Percentiles rank a stretch among this genome's conserved stretches.
These are phyloP conservation scores for Talaromyces sp. DNA, from an alignment of 2,329 filamentous ascomycete genomes.

Conservation along the genomic window DNA sequence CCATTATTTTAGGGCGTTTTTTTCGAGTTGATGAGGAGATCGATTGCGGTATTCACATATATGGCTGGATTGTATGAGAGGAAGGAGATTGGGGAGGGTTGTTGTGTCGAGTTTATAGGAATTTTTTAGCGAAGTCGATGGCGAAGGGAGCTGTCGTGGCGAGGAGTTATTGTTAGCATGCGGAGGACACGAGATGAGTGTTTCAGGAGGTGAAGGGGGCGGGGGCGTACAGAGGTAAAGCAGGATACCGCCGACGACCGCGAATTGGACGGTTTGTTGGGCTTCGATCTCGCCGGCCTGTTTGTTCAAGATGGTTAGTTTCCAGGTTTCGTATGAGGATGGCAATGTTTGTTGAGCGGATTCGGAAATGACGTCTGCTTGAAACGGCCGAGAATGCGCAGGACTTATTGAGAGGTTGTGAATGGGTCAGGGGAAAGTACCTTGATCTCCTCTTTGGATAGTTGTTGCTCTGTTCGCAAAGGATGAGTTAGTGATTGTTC, in stretches of 20 bases:
- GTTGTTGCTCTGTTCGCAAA: conserved; percentile 39
- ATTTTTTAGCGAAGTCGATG: conserved; percentile 46
- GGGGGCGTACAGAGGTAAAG: conserved; percentile 61
- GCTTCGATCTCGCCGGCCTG: conserved; percentile 56
- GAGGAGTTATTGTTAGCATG: background rate
- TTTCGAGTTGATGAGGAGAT: background rate
- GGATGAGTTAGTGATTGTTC: background rate
- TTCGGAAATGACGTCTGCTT: background rate
- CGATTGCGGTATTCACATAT: background rate
- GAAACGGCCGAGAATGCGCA: background rate
- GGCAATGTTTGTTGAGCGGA: background rate
- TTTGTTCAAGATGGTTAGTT: background rate
- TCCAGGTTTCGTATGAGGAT: background rate
- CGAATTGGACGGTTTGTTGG: conserved; percentile 54
- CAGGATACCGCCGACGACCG: conserved; percentile 54
- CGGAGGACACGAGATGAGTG: no score
- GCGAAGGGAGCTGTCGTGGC: conserved; percentile 47
- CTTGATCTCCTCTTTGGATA: conserved; percentile 48
- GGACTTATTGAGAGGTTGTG: background rate
- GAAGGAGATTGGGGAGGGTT: background rate
- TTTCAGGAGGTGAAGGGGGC: no score
- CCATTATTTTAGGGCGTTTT: background rate
- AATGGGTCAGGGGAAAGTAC: conserved; percentile 27
- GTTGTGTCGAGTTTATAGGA: conserved; percentile 16
- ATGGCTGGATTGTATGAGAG: background rate